Evolutionary conservation across 176 grass and related monocot genomes (phyloP).

Genomic region (Lolium perenne): DNA sequence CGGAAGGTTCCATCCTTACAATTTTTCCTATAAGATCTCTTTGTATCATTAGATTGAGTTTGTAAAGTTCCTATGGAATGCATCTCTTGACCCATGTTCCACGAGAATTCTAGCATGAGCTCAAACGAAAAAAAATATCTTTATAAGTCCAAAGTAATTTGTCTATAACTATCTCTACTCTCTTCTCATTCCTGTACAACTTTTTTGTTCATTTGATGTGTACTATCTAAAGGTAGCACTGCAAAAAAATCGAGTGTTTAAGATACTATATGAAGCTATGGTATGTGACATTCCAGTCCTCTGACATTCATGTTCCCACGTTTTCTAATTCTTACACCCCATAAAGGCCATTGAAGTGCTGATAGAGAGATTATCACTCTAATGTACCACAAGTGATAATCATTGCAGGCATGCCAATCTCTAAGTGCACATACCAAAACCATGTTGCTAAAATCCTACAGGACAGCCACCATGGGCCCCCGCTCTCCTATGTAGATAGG

Average conservation of each 20-base stretch:
- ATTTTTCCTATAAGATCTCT: no score
- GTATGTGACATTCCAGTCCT: background rate
- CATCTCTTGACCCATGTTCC: no score
- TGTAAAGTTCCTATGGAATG: no score
- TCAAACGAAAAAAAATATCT: no score
- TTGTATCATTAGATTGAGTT: no score
- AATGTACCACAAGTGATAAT: slow-evolving; percentile 5
- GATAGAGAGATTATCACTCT: background rate
- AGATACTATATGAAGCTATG: background rate
- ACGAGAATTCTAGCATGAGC: no score
- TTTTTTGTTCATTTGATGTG: background rate
- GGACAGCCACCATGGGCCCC: background rate
- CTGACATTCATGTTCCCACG: background rate
- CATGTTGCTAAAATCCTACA: slow-evolving; percentile 14
- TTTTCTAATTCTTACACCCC: background rate
- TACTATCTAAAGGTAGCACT: background rate
- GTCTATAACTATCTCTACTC: background rate
- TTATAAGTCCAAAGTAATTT: background rate
- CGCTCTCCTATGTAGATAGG: background rate
- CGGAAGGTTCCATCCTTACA: no score
- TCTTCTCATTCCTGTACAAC: background rate
- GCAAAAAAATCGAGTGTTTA: background rate
- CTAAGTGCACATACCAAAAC: background rate
- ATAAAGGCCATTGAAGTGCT: slow-evolving; percentile 21
- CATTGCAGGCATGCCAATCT: background rate